phyloP scores from a whole-genome alignment of 2,329 filamentous ascomycete species.

The Clarireedia sp. region DNA sequence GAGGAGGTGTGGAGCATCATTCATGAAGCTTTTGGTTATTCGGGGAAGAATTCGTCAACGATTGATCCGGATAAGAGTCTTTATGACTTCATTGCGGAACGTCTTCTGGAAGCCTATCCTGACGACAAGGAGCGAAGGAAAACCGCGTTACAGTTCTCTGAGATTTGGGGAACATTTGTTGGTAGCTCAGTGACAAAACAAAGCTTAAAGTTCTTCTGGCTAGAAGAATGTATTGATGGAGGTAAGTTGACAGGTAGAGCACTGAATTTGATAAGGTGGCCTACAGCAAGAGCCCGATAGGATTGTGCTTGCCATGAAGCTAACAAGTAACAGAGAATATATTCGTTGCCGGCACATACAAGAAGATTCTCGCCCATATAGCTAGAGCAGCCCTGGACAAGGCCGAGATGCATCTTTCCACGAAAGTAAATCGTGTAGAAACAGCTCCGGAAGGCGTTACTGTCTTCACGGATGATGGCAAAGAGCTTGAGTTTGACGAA shows the following conservation, averaged over 20 bases:
- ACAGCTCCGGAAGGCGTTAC: slow-evolving; percentile 4
- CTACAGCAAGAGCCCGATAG: background rate
- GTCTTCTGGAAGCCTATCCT: slow-evolving; percentile 36
- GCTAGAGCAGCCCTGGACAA: slow-evolving; percentile 21
- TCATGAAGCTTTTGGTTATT: slow-evolving; percentile 44
- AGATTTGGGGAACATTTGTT: slow-evolving; percentile 45
- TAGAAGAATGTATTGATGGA: slow-evolving; percentile 50
- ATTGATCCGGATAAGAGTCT: slow-evolving; percentile 42
- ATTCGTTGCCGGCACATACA: slow-evolving; percentile 29
- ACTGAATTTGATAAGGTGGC: background rate
- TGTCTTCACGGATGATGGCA: slow-evolving; percentile 16
- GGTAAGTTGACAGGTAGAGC: slow-evolving; percentile 19
- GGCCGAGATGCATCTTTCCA: slow-evolving; percentile 21
- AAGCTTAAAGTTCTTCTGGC: slow-evolving; percentile 49
- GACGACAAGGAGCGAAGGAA: slow-evolving; percentile 30
- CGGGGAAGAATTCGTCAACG: slow-evolving; percentile 39
- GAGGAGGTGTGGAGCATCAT: slow-evolving; percentile 45
- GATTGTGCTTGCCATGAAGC: background rate
- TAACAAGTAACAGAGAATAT: slow-evolving; percentile 21
- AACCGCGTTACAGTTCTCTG: slow-evolving; percentile 33
- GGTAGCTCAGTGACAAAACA: slow-evolving; percentile 42
- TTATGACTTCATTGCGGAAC: slow-evolving; percentile 46
- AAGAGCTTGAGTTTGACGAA: slow-evolving; percentile 29
- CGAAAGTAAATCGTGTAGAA: slow-evolving; percentile 18
- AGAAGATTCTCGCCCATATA: slow-evolving; percentile 25